These are phyloP conservation scores for Kwoniella newhampshirensis DNA, from an alignment of 768 basidiomycete species.

Conservation along the genomic window DNA sequence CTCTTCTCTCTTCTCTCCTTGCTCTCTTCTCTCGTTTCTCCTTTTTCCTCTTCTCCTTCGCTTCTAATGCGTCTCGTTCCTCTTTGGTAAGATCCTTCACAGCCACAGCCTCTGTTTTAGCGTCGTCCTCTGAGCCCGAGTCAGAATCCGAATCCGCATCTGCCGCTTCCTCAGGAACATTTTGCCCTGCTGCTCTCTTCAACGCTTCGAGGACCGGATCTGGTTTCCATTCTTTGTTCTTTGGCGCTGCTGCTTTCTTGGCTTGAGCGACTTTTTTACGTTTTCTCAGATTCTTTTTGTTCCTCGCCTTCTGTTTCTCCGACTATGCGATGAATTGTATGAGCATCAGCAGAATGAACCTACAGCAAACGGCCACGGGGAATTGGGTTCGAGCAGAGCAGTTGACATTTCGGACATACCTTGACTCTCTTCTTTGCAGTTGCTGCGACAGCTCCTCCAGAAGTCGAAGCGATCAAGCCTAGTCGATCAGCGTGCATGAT, in stretches of 20 bases:
- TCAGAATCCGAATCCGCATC: background rate
- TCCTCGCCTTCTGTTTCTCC: conserved; percentile 69
- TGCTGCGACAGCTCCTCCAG: conserved; percentile 6
- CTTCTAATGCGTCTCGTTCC: conserved; percentile 25
- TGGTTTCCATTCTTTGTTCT: conserved; percentile 32
- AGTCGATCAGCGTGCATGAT: conserved; percentile 13
- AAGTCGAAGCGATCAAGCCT: background rate
- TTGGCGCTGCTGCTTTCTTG: conserved; percentile 39
- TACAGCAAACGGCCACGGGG: background rate
- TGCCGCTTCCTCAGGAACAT: background rate
- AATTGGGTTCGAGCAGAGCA: background rate
- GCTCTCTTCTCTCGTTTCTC: conserved; percentile 35
- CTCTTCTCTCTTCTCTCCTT: conserved; percentile 28
- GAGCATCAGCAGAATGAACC: background rate
- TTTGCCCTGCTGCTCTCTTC: background rate
- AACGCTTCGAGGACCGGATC: conserved; percentile 22
- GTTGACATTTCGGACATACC: conserved; percentile 8
- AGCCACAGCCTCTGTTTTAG: background rate
- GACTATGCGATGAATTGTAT: conserved; percentile 57
- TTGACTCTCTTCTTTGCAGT: conserved; percentile 15
- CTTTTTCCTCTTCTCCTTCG: conserved; percentile 38
- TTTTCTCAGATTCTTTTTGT: conserved; percentile 69
- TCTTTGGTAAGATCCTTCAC: conserved; percentile 9
- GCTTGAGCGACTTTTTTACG: conserved; percentile 58
- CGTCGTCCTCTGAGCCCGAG: background rate